Base-by-base conservation (phyloP, 352 stramenopile genomes). In the Pythium scleroteichum region DNA sequence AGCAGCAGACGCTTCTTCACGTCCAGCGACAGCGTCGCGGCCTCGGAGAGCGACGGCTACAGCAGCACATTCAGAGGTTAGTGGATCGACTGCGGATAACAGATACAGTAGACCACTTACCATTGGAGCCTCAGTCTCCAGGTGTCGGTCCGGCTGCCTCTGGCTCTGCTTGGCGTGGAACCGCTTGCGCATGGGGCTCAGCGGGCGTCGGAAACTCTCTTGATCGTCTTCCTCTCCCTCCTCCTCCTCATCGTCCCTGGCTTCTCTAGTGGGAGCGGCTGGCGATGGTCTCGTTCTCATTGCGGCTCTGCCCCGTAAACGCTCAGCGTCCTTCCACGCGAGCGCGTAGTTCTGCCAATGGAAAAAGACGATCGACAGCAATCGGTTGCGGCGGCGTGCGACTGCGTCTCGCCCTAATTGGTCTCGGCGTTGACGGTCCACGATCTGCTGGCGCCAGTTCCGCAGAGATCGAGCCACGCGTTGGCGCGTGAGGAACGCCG, bases 281-380 rank as follows among this genome's bases (percentile, higher is more conserved):
- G 41, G 53, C 1, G 40, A 26, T 62, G 59, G 39, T 35, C 29
- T 35, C 29, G 10, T 10, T 10, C 29, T 35, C 29, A 10, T 10
- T 35, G 29, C 5, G 5, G 5, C 10, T 10, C 29, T 35, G 29
- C 29, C 10, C 29, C 49, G 56, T 3, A 33, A 51, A 41, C 8
- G 20, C 55, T 72, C 71, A 19, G 51, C 73, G 24, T 86, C 76
- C 48, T 81, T 79, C 81, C 81, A 90, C 14, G 77, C 78, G n/a
- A 90, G 72, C n/a, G 68, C 71, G 48, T 88, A 88, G 52, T 83
- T 86, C 53, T 88, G 81, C 81, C 81, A 90, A 59, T 85, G 83
- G 68, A 88, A 87, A 66, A 87, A 88, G 12, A 73, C 46, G 2
- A 61, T 38, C 20, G 70, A 76, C 12, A 75, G 45, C 17, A 88